phyloP scores from a whole-genome alignment of 2,329 filamentous ascomycete genomes.

The Fusarium mexicanum region DNA sequence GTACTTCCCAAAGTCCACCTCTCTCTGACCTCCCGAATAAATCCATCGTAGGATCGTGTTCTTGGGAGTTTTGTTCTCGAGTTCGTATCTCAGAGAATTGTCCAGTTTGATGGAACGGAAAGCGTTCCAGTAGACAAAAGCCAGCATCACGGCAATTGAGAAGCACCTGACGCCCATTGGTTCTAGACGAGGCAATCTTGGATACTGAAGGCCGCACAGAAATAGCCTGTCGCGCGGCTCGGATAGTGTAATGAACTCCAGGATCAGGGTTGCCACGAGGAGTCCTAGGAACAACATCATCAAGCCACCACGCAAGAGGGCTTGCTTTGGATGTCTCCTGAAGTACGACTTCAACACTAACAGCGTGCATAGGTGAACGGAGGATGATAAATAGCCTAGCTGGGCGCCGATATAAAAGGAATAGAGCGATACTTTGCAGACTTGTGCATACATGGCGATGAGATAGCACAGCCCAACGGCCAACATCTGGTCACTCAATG shows the following conservation, averaged over 20 bases:
- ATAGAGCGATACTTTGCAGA: constrained; percentile 5
- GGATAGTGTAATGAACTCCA: constrained; percentile 5
- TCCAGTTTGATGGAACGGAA: constrained; percentile 15
- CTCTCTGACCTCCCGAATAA: background rate
- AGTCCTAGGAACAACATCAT: constrained; percentile 24
- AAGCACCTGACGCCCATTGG: background rate
- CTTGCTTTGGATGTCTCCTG: constrained; percentile 12
- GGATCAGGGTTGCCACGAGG: background rate
- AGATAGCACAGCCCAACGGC: constrained; percentile 17
- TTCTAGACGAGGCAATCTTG: background rate
- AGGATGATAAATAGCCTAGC: constrained; percentile 7
- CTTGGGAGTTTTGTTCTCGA: background rate
- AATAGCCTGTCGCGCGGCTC: constrained; percentile 12
- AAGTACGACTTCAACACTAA: constrained; percentile 24
- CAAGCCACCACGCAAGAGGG: constrained; percentile 3
- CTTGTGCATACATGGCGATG: constrained; percentile 23
- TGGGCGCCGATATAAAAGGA: constrained; percentile 12
- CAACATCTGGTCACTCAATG: constrained; percentile 29
- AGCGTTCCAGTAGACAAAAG: constrained; percentile 22
- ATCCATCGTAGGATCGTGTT: background rate
- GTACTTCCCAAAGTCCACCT: constrained; percentile 1
- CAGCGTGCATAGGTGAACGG: constrained; percentile 14
- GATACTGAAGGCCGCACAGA: constrained; percentile 11
- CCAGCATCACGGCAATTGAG: constrained; percentile 1
- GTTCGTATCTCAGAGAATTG: background rate